These are phyloP conservation scores for Cladophialophora carrionii DNA, from an alignment of 2,329 filamentous ascomycete genomes.

Conservation along the genomic window DNA sequence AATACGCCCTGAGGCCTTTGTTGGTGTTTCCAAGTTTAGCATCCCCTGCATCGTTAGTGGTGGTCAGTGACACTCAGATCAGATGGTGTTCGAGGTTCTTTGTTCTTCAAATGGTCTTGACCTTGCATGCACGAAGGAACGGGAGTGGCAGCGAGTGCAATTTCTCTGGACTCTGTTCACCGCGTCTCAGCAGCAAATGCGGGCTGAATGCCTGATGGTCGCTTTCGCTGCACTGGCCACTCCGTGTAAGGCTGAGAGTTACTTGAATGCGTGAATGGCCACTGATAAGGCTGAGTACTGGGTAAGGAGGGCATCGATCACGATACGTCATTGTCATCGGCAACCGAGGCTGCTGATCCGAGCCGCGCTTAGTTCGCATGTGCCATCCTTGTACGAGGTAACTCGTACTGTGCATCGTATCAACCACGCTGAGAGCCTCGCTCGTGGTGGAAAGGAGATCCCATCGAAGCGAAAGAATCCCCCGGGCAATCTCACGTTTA, in stretches of 20 bases:
- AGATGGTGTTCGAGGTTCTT: not conserved
- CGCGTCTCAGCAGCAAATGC: not conserved
- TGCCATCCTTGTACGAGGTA: not conserved
- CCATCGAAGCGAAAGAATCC: not conserved
- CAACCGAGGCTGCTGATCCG: slow-evolving; percentile 1
- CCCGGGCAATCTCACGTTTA: not conserved
- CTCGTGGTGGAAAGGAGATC: not conserved
- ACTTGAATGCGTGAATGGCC: slow-evolving; percentile 9
- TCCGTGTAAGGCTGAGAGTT: not conserved
- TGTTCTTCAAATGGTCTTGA: not conserved
- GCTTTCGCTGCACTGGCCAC: not conserved
- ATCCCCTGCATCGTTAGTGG: not conserved
- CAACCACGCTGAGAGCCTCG: not conserved
- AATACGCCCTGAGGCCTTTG: not conserved
- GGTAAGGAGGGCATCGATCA: not conserved
- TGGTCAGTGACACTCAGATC: not conserved
- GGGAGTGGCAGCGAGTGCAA: not conserved
- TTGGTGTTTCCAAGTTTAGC: slow-evolving; percentile 1
- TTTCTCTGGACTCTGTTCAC: no score
- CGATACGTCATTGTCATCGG: slow-evolving; percentile 1
- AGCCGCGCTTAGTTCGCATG: not conserved
- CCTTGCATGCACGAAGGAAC: not conserved
- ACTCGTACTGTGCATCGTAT: not conserved
- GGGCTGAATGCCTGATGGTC: not conserved
- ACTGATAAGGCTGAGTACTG: slow-evolving; percentile 18